Evolutionary conservation across 192 early-diverging fungal genomes (phyloP).

Genomic region (Funneliformis mosseae): DNA sequence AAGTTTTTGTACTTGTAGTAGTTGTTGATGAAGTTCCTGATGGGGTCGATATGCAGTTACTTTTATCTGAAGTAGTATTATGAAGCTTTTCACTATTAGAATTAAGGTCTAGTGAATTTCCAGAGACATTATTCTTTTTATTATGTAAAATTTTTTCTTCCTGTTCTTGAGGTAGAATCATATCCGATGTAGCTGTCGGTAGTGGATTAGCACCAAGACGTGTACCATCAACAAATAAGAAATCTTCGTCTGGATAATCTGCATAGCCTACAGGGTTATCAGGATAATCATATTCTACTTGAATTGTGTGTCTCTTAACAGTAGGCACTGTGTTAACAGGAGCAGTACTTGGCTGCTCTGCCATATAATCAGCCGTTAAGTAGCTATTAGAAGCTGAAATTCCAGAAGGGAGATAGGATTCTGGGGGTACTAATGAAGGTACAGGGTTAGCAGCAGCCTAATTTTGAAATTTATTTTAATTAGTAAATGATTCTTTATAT

Average conservation of each 20-base stretch:
- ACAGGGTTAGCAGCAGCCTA: slow-evolving; percentile 26
- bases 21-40: slow-evolving; percentile 18
- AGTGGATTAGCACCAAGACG: slow-evolving; percentile 7
- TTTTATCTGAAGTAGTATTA: slow-evolving; percentile 7
- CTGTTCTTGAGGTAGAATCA: slow-evolving; percentile 1
- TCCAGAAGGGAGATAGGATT: slow-evolving; percentile 7
- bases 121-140: neutral
- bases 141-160: neutral
- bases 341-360: neutral
- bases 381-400: slow-evolving; percentile 14
- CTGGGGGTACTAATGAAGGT: neutral
- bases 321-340: neutral
- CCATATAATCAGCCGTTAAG: slow-evolving; percentile 17
- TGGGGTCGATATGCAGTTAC: neutral
- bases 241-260: slow-evolving; percentile 34
- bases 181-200: slow-evolving; percentile 2
- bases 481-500: no score
- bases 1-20: neutral
- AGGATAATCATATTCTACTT: slow-evolving; percentile 52
- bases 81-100: neutral
- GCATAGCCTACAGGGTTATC: slow-evolving; percentile 13
- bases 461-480: neutral
- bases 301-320: slow-evolving; percentile 61
- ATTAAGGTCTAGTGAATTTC: neutral
- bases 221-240: slow-evolving; percentile 32